Base-by-base conservation (phyloP, 2,329 filamentous ascomycete species). In the Aspergillus sp. region DNA sequence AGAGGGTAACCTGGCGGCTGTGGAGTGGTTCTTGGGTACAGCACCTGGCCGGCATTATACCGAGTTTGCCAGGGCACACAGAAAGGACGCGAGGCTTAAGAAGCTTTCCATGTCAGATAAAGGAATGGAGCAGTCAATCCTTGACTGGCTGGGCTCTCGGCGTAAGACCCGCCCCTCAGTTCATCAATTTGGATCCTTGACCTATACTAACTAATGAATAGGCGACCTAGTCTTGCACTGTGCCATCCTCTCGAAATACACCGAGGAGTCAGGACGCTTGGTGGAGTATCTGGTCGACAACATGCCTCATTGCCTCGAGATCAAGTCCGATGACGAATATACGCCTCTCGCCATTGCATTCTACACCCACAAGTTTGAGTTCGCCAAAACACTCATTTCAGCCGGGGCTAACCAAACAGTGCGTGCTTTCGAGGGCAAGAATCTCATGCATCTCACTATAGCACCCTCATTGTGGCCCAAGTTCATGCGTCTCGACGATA, bases 1-100 rank as follows among this genome's bases (percentile, higher is more conserved):
- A 4, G 52, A 63, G n/a, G 73, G 86, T 3, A 88, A 79, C 19
- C 70, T 93, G n/a, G 83, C 88, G 40, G 82, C 82, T 17, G 84
- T 91, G 0, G 87, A 95, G 67, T 96, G 90, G 85, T 90, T 93
- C 70, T 73, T 91, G 55, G 87, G 88, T 57, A 88, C 90, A 60
- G 82, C 84, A 1, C 90, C 91, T 0, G 75, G 84, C 63, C 81
- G 86, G 27, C 79, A 84, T 54, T 95, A 95, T 67, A 73, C 81
- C 25, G 84, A 90, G 46, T 95, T 92, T 68, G 81, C 86, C 0
- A 82, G 86, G 62, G 71, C 77, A 1, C 83, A 89, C 55, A 79
- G 79, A 59, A 79, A 86, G 23, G 87, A 93, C 61, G 73, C 81
- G 52, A 80, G 84, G 40, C 73, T 93, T 48, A 82, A 85, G 65